These are phyloP conservation scores for Hericium coralloides DNA, from an alignment of 768 basidiomycete species.

Conservation along the genomic window DNA sequence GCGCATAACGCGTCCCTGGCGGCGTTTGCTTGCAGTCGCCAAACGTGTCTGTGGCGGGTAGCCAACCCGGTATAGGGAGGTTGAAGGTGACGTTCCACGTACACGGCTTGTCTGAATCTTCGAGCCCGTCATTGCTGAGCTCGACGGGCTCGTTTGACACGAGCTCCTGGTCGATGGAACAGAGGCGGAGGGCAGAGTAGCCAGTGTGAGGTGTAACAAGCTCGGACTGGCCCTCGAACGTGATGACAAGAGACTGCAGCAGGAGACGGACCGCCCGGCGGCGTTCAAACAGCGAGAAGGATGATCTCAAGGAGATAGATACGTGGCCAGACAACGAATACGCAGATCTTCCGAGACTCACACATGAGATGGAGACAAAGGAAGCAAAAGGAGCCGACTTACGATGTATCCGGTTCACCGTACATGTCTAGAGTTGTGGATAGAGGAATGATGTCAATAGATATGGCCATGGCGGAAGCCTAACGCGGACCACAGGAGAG, in stretches of 20 bases:
- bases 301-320: constrained; percentile 50
- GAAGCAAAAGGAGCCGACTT: constrained; percentile 21
- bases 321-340: constrained; percentile 87
- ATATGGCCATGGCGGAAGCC: constrained; percentile 47
- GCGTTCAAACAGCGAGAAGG: constrained; percentile 47
- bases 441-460: constrained; percentile 54
- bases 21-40: constrained; percentile 32
- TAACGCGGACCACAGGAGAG: background rate
- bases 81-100: constrained; percentile 77
- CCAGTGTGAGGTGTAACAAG: constrained; percentile 52
- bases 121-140: constrained; percentile 54
- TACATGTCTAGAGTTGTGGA: constrained; percentile 55
- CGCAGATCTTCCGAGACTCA: constrained; percentile 45
- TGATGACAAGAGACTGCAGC: constrained; percentile 62
- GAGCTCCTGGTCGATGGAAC: constrained; percentile 57
- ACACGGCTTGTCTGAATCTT: constrained; percentile 47
- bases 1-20: constrained; percentile 53
- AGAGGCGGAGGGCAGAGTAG: constrained; percentile 64
- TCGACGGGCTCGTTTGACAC: constrained; percentile 44
- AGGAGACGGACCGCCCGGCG: constrained; percentile 41
- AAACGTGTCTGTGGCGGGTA: constrained; percentile 48
- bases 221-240: constrained; percentile 85
- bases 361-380: background rate
- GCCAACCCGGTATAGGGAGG: constrained; percentile 83
- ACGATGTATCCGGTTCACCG: constrained; percentile 60